Base-by-base conservation (phyloP, 2,329 filamentous ascomycete species). In the Zymoseptoria crescenta region DNA sequence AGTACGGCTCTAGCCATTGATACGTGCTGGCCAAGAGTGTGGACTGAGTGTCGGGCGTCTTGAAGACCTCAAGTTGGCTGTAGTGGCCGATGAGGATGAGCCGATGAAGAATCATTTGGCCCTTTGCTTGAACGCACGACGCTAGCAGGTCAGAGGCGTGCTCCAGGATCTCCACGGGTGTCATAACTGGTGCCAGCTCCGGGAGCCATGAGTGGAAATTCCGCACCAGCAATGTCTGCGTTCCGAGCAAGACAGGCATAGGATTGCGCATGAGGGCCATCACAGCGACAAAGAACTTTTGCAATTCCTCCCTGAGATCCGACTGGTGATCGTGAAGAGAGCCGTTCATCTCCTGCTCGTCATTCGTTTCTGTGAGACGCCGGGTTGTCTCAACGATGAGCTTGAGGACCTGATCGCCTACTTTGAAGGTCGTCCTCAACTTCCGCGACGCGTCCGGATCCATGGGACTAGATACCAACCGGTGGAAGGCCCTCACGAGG, bases 141-240 rank as follows among this genome's bases (percentile, higher is more conserved):
- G 96, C 91, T 78, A 97, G 87, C 70, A 97, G 96, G 74, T 93
- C 90, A 62, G 95, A 89, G 49, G 92, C 91, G 63, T 96, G 88
- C 68, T 96, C 88, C 56, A 96, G 78, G 52, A 96, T 93, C 72
- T 97, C 93, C 67, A 91, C 87, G 0, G 87, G 86, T 3, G 82
- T 83, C 70, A 97, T 81, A 45, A 94, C 80, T 1, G 87, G 85
- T 0, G 84, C 81, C 8, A 99, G 83, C 71, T 97, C 93, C 0
- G 94, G 93, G n/a, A 99, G 79, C 94, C 94, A 99, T 0, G 89
- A 89, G 71, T 97, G 93, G 72, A 97, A 96, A 72, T 97, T 91
- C 74, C 99, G 94, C 10, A 97, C 91, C 2, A 95, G 86, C 54
- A 99, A 79, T 0, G 94, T 97, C 75, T 99, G 96, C 63, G 89